A percentile compares a stretch with the other conserved stretches of the same genome.
Conservation (phyloP, 305 asterid species). For the Fraxinus angustifolia region DNA sequence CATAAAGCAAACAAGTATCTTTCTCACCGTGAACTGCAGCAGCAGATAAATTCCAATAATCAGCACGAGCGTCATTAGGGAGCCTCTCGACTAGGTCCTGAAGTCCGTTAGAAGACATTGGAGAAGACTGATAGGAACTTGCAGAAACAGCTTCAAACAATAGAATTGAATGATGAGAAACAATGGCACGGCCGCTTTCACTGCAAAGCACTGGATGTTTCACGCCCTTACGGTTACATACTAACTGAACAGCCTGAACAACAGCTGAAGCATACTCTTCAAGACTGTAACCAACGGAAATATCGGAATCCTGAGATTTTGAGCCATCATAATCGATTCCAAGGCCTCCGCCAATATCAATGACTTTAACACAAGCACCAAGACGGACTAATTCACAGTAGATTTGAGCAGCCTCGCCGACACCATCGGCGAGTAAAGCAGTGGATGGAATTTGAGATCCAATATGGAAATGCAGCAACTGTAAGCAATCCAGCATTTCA, state of each 20-base stretch:
- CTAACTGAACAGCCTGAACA: constrained; percentile 56
- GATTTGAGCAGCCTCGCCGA: constrained; percentile 62
- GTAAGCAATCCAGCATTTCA: constrained; percentile 56
- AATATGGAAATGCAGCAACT: constrained; percentile 59
- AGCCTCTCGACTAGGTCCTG: constrained; percentile 49
- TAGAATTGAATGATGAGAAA: constrained; percentile 84
- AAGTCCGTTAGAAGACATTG: constrained; percentile 39
- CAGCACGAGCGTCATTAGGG: constrained; percentile 54
- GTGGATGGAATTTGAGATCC: constrained; percentile 65
- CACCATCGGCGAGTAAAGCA: constrained; percentile 47
- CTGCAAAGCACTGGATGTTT: constrained; percentile 86
- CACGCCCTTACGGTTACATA: constrained; percentile 60
- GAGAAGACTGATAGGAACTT: constrained; percentile 31
- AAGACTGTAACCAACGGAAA: constrained; percentile 68
- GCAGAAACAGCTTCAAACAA: constrained; percentile 79
- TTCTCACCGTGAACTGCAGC: constrained; percentile 69
- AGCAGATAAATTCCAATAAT: constrained; percentile 51
- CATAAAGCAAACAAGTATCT: constrained; percentile 50
- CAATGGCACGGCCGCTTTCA: constrained; percentile 95
- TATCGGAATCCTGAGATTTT: constrained; percentile 64
- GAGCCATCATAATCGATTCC: constrained; percentile 97
- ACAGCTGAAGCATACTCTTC: constrained; percentile 87
- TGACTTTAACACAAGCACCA: constrained; percentile 72
- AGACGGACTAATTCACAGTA: constrained; percentile 75
- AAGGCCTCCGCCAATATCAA: constrained; percentile 91